phyloP scores from a whole-genome alignment of 2,329 filamentous ascomycete genomes.

The Paecilomyces formosus region DNA sequence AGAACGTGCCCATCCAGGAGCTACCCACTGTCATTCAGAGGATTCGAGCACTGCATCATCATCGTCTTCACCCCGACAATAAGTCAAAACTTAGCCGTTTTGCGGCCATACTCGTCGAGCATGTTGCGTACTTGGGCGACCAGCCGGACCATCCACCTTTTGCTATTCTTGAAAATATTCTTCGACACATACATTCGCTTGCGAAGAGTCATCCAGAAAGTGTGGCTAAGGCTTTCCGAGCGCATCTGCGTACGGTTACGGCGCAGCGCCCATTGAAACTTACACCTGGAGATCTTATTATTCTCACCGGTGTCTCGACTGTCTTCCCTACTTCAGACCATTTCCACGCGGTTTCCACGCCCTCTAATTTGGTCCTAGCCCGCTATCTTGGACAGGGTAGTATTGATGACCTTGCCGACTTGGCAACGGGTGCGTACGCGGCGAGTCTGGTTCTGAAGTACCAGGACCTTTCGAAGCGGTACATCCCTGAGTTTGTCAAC shows the following conservation, averaged over 20 bases:
- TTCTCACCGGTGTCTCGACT: slow-evolving; percentile 75
- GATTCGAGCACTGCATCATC: slow-evolving; percentile 86
- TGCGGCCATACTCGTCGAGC: slow-evolving; percentile 41
- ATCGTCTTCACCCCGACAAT: slow-evolving; percentile 75
- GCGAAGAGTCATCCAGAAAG: slow-evolving; percentile 76
- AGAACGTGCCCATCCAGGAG: slow-evolving; percentile 55
- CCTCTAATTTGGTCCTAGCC: slow-evolving; percentile 75
- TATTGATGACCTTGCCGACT: slow-evolving; percentile 57
- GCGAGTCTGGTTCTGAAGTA: slow-evolving; percentile 73
- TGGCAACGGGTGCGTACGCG: slow-evolving; percentile 70
- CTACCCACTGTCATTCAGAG: slow-evolving; percentile 76
- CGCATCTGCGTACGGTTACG: slow-evolving; percentile 56
- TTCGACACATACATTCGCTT: slow-evolving; percentile 87
- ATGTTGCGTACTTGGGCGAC: slow-evolving; percentile 53
- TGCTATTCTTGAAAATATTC: slow-evolving; percentile 64
- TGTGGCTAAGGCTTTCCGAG: slow-evolving; percentile 69
- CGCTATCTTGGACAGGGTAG: slow-evolving; percentile 75
- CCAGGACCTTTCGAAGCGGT: slow-evolving; percentile 74
- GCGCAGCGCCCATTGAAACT: slow-evolving; percentile 46
- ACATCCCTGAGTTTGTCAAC: slow-evolving; percentile 80
- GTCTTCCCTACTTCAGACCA: slow-evolving; percentile 95
- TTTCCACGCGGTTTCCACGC: slow-evolving; percentile 91
- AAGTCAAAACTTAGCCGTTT: slow-evolving; percentile 67
- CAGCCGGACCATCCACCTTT: slow-evolving; percentile 51
- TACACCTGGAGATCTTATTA: slow-evolving; percentile 63